These are phyloP conservation scores for Gyrodon lividus DNA, from an alignment of 768 basidiomycete genomes.

Conservation along the genomic window DNA sequence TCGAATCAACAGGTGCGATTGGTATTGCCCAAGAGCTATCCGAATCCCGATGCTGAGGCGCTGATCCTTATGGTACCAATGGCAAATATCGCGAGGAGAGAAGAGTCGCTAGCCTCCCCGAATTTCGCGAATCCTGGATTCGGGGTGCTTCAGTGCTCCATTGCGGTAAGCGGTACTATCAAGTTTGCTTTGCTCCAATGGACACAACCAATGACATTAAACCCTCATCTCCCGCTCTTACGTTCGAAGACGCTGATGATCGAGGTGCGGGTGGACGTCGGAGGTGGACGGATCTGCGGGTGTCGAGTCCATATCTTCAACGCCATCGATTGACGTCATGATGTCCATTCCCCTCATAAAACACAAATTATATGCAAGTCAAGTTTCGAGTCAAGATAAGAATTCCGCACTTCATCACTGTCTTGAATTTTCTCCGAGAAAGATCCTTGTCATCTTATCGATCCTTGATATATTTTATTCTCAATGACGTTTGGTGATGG, in stretches of 20 bases:
- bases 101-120: constrained; percentile 7
- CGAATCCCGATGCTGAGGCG: background rate
- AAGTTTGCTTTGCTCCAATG: background rate
- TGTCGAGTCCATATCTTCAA: background rate
- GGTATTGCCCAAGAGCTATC: background rate
- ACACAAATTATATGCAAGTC: too few relatives aligned
- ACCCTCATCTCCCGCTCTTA: background rate
- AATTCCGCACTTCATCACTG: too few relatives aligned
- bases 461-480: background rate
- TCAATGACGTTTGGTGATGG: background rate
- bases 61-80: constrained; percentile 1
- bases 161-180: background rate
- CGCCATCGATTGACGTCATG: background rate
- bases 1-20: constrained; percentile 13
- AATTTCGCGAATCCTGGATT: background rate
- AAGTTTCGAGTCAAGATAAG: too few relatives aligned
- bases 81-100: constrained; percentile 16
- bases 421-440: background rate
- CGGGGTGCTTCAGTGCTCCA: background rate
- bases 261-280: background rate
- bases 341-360: too few relatives aligned
- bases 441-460: background rate
- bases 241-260: background rate
- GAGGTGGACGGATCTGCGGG: background rate
- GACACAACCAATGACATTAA: background rate